These are phyloP conservation scores for Isoetes engelmannii DNA, from an alignment of 83 land plant species.

Conservation along the genomic window DNA sequence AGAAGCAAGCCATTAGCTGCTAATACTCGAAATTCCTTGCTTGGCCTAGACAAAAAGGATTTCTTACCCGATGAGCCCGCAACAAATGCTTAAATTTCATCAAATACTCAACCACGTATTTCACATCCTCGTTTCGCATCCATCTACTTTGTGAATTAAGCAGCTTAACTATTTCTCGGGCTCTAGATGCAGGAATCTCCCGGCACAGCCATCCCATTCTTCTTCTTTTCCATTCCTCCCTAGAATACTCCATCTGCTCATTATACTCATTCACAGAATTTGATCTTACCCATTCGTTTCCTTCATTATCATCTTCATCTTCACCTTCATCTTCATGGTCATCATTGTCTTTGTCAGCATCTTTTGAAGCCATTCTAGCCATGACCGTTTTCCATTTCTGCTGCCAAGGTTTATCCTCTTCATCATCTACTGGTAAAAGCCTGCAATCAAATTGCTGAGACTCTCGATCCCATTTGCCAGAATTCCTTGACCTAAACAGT, in stretches of 20 bases:
- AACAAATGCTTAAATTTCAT: slow-evolving; percentile 14
- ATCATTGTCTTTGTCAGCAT: no score
- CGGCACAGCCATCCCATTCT: slow-evolving; percentile 35
- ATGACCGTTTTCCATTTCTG: no score
- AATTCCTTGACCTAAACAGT: no score
- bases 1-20: neutral
- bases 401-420: no score
- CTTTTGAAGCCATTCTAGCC: no score
- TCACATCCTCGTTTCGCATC: slow-evolving; percentile 23
- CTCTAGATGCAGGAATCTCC: slow-evolving; percentile 27
- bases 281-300: no score
- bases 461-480: no score
- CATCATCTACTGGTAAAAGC: no score
- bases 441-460: no score
- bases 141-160: slow-evolving; percentile 28
- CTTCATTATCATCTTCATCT: no score
- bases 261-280: neutral
- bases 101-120: slow-evolving; percentile 23
- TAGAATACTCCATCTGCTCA: slow-evolving; percentile 5
- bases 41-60: neutral
- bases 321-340: no score
- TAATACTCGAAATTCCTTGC: neutral
- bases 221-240: slow-evolving; percentile 30
- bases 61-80: slow-evolving; percentile 30
- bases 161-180: slow-evolving; percentile 26